Percentiles rank a stretch among this genome's conserved stretches.
These are phyloP conservation scores for Dovyalis caffra DNA, from an alignment of 345 rosid species.

Conservation along the genomic window DNA sequence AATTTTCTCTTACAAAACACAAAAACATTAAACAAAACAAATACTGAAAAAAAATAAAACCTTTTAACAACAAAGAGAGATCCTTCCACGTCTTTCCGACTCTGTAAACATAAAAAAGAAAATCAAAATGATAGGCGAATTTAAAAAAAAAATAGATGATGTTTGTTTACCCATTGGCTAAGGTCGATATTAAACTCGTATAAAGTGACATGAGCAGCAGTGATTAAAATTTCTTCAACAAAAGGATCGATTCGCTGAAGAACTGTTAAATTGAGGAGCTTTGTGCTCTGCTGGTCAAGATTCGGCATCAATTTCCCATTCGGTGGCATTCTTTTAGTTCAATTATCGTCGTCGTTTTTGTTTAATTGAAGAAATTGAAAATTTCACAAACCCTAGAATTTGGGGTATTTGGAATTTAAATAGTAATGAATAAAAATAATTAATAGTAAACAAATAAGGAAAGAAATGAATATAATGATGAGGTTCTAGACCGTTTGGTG, in stretches of 20 bases:
- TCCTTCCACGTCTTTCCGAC: slow-evolving; percentile 97
- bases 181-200: slow-evolving; percentile 88
- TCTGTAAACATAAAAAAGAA: slow-evolving; percentile 34
- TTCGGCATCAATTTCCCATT: slow-evolving; percentile 89
- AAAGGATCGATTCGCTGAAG: slow-evolving; percentile 89
- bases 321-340: slow-evolving; percentile 77
- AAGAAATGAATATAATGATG: too few species aligned
- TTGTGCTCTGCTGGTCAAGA: slow-evolving; percentile 80
- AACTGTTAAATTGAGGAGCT: slow-evolving; percentile 83
- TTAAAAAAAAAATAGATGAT: neutral
- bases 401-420: too few species aligned
- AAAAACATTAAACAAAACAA: neutral
- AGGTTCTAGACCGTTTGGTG: neutral
- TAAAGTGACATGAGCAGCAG: slow-evolving; percentile 94
- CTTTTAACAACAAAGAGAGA: slow-evolving; percentile 94
- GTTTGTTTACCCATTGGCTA: slow-evolving; percentile 65
- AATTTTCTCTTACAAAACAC: neutral
- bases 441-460: neutral
- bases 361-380: neutral
- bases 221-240: slow-evolving; percentile 87
- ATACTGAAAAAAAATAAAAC: slow-evolving; percentile 26
- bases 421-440: too few species aligned
- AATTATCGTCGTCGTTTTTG: neutral
- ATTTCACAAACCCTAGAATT: slow-evolving; percentile 2
- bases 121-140: neutral